A percentile compares a stretch with the other conserved stretches of the same genome.
Conservation (phyloP, 2,329 filamentous ascomycete species). For the Graphilbum ipis-grandicollis region DNA sequence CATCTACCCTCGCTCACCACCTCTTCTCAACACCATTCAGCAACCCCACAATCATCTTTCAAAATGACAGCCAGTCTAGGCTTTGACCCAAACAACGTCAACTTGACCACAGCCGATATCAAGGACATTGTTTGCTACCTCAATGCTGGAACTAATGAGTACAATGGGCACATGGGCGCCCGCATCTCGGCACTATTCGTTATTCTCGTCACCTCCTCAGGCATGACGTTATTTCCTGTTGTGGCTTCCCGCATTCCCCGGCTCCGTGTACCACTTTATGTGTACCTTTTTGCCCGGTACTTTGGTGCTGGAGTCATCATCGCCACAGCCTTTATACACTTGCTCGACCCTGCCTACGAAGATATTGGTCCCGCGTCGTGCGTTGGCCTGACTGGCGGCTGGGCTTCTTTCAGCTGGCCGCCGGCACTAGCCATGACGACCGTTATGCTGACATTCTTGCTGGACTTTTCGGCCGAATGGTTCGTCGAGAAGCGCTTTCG, state of each 20-base stretch:
- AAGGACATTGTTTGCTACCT: conserved; percentile 32
- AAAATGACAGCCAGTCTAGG: not conserved
- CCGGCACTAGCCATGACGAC: conserved; percentile 76
- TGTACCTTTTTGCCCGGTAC: conserved; percentile 72
- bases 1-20: too few relatives aligned
- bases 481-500: conserved; percentile 42
- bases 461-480: conserved; percentile 69
- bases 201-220: conserved; percentile 44
- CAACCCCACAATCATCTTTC: too few relatives aligned
- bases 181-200: conserved; percentile 62
- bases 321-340: conserved; percentile 82
- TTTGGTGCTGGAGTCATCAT: conserved; percentile 91
- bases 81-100: conserved; percentile 23
- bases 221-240: conserved; percentile 50
- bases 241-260: conserved; percentile 40
- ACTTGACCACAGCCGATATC: conserved; percentile 23
- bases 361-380: conserved; percentile 36
- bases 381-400: conserved; percentile 35
- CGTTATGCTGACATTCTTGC: conserved; percentile 71
- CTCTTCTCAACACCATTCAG: too few relatives aligned
- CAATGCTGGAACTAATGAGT: conserved; percentile 26
- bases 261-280: conserved; percentile 41
- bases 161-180: conserved; percentile 40
- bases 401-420: conserved; percentile 57
- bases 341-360: conserved; percentile 62